phyloP scores from a whole-genome alignment of 2,329 filamentous ascomycete genomes.

The Plectosphaerella plurivora region DNA sequence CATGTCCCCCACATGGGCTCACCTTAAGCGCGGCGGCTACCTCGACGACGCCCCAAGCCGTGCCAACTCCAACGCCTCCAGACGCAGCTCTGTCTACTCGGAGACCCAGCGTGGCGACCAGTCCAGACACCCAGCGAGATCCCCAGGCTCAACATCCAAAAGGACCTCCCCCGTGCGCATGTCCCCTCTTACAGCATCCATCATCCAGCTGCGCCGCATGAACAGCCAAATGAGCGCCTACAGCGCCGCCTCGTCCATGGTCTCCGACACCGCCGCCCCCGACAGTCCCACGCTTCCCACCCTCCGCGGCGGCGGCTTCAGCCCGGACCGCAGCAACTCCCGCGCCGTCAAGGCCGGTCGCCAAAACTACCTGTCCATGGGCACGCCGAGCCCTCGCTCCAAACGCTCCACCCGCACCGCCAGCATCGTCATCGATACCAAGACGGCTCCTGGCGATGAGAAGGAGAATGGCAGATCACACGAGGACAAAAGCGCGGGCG shows the following conservation, averaged over 20 bases:
- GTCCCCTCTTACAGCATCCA: neutral
- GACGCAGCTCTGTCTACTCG: neutral
- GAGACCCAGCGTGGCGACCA: neutral
- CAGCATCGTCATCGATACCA: constrained; percentile 4
- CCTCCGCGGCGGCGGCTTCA: constrained; percentile 32
- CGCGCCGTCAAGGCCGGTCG: constrained; percentile 27
- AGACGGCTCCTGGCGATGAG: neutral
- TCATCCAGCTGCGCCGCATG: constrained; percentile 47
- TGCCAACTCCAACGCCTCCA: constrained; percentile 1
- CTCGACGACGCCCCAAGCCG: neutral
- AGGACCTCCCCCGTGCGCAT: neutral
- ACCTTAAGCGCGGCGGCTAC: neutral
- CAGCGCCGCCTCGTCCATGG: constrained; percentile 33
- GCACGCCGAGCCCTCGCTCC: constrained; percentile 18
- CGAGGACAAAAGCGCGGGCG: constrained; percentile 6
- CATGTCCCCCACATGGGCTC: neutral
- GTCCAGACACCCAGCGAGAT: neutral
- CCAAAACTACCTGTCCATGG: constrained; percentile 43
- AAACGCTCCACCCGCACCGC: constrained; percentile 3
- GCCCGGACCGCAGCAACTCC: constrained; percentile 25
- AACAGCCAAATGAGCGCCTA: constrained; percentile 47
- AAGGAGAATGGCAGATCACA: neutral
- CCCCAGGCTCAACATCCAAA: neutral
- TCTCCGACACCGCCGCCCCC: constrained; percentile 15
- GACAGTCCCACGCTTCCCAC: constrained; percentile 34